Evolutionary conservation across 1,284 basidiomycete genomes (phyloP).

Genomic region (Trichosporon sp.): DNA sequence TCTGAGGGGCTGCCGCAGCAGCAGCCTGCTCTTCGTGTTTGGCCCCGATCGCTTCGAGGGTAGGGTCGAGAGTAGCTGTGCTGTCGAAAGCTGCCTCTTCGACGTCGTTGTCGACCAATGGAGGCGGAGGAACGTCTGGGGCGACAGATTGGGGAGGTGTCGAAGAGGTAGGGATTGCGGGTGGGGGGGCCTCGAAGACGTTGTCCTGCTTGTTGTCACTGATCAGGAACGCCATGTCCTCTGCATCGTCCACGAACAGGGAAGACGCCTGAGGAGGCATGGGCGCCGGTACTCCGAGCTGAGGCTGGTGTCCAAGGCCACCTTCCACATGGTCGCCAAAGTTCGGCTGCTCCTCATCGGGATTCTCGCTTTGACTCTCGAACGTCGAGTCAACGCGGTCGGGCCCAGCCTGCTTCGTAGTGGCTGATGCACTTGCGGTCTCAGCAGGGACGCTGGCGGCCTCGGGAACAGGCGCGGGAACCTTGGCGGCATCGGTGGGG

Average conservation of each 20-base stretch:
- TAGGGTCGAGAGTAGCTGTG: constrained; percentile 8
- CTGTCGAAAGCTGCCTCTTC: constrained; percentile 15
- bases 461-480: not conserved
- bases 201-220: constrained; percentile 7
- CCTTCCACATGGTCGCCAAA: constrained; percentile 11
- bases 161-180: not conserved
- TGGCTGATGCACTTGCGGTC: not conserved
- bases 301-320: not conserved
- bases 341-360: constrained; percentile 14
- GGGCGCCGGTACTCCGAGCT: constrained; percentile 11
- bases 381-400: not conserved
- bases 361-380: not conserved
- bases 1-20: not conserved
- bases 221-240: constrained; percentile 8
- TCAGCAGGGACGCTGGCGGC: not conserved
- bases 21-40: constrained; percentile 7
- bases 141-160: not conserved
- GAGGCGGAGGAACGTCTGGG: not conserved
- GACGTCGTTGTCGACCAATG: constrained; percentile 7
- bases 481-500: not conserved
- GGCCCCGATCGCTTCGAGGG: constrained; percentile 1
- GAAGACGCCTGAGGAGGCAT: constrained; percentile 12
- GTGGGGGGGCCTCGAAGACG: constrained; percentile 5
- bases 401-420: not conserved
- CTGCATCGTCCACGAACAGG: constrained; percentile 14